phyloP scores from a whole-genome alignment of 495 filamentous ascomycete genomes.

The Xylaria telfairii region DNA sequence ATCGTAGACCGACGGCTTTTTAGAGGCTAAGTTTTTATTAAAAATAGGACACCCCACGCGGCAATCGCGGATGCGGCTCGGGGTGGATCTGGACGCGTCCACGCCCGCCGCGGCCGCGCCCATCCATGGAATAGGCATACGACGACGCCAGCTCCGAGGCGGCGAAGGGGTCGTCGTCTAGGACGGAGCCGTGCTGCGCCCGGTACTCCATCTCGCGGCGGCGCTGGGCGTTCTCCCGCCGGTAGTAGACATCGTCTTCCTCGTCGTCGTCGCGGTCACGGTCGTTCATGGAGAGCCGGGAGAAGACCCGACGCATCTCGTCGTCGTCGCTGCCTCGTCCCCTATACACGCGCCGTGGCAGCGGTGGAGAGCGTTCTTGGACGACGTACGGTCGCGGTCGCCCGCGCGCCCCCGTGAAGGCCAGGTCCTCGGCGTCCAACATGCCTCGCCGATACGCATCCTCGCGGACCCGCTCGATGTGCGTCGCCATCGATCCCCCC shows the following conservation, averaged over 20 bases:
- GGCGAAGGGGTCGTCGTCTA: slow-evolving; percentile 16
- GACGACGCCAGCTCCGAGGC: background rate
- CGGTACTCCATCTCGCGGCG: slow-evolving; percentile 7
- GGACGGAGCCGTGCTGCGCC: slow-evolving; percentile 10
- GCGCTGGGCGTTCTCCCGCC: background rate
- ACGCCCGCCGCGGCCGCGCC: background rate
- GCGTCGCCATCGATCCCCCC: background rate
- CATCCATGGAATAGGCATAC: slow-evolving; percentile 15
- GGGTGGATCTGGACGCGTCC: background rate
- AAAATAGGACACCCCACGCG: background rate
- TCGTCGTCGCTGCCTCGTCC: slow-evolving; percentile 10
- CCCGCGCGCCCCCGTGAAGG: background rate
- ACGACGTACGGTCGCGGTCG: slow-evolving; percentile 23
- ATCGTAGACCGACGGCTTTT: background rate
- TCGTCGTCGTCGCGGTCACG: slow-evolving; percentile 20
- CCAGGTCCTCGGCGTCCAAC: slow-evolving; percentile 23
- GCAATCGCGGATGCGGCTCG: background rate
- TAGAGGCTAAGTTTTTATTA: background rate
- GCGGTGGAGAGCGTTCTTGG: background rate
- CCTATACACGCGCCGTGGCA: background rate
- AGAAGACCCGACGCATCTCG: slow-evolving; percentile 3
- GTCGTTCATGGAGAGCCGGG: slow-evolving; percentile 28
- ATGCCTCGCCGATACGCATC: slow-evolving; percentile 30
- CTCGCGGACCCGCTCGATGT: slow-evolving; percentile 26
- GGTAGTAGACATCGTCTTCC: background rate